phyloP scores from a whole-genome alignment of 768 basidiomycete genomes.

The Mrakia gelida region DNA sequence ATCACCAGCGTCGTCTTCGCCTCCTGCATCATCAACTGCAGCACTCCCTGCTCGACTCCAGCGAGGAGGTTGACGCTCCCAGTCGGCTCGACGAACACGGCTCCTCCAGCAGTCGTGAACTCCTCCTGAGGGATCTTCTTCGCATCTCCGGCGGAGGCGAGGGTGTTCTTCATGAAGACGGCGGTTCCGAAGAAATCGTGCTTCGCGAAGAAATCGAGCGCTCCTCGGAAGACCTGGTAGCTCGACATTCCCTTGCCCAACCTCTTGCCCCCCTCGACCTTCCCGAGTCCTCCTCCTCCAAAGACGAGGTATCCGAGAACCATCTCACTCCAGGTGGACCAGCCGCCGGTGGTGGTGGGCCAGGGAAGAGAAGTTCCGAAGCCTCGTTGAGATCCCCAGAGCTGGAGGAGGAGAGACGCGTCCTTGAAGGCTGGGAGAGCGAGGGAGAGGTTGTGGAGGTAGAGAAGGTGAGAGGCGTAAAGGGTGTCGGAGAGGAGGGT shows the following conservation, averaged over 20 bases:
- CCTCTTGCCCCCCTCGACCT: slow-evolving; percentile 51
- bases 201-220: slow-evolving; percentile 74
- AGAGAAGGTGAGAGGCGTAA: slow-evolving; percentile 51
- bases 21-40: slow-evolving; percentile 74
- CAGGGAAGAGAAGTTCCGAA: slow-evolving; percentile 46
- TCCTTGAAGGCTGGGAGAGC: slow-evolving; percentile 61
- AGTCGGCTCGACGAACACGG: slow-evolving; percentile 72
- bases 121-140: slow-evolving; percentile 35
- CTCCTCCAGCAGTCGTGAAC: slow-evolving; percentile 40
- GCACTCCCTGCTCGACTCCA: slow-evolving; percentile 67
- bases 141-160: slow-evolving; percentile 10
- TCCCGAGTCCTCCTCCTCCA: slow-evolving; percentile 55
- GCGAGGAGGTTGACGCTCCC: slow-evolving; percentile 73
- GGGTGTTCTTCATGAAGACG: slow-evolving; percentile 57
- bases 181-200: slow-evolving; percentile 60
- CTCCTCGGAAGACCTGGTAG: slow-evolving; percentile 83
- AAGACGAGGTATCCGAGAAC: slow-evolving; percentile 47
- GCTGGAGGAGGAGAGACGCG: slow-evolving; percentile 69
- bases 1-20: slow-evolving; percentile 70
- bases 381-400: slow-evolving; percentile 87
- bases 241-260: slow-evolving; percentile 79
- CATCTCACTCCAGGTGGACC: slow-evolving; percentile 60
- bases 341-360: slow-evolving; percentile 46
- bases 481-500: slow-evolving; percentile 51
- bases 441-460: slow-evolving; percentile 54